Base-by-base conservation (phyloP, 148 eudicot species). In the Chenopodium quinoa region DNA sequence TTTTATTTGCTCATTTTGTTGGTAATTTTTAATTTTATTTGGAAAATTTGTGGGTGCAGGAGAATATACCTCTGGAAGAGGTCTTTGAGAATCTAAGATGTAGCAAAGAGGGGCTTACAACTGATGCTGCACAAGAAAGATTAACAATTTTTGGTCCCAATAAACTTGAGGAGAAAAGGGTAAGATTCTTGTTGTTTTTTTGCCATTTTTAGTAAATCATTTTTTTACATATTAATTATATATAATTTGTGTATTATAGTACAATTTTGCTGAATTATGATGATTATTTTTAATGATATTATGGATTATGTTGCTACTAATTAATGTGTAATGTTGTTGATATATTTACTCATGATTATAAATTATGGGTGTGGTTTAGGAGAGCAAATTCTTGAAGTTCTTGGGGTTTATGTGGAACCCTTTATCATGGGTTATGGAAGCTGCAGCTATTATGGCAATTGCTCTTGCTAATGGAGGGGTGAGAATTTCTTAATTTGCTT, bases 381-480 rank as follows among this genome's bases (percentile, higher is more conserved):
- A 97, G 87, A 97, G 99, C 81, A 97, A 97, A 86, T 78, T 97
- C 86, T 90, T 97, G 86, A 97, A 97, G 82, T 97, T 97, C 76
- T 84, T 97, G 88, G 99, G 99, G 75, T 97, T 97, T 91, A 97
- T 97, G 99, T 97, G 99, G 99, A 97, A 97, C 85, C 99, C 99
- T 81, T 86, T 97, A 34, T 97, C 99, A 90, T 97, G 99, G 99
- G 99, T 97, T 77, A 97, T 97, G 99, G 99, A 97, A 89, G 98
- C 99, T 66, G 99, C 99, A 73, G 99, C 99, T 84, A 90, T 97
- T 68, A 97, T 97, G 99, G 98, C 99, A 2, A 97, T 97, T 87
- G 99, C 99, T 72, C 98, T 97, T 85, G 99, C 99, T 74, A 97
- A 97, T 81, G 99, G 99, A 87, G 99, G 99, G 86, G 99, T 97